These are phyloP conservation scores for Bacterosira constricta DNA, from an alignment of 108 stramenopile species.

Conservation along the genomic window DNA sequence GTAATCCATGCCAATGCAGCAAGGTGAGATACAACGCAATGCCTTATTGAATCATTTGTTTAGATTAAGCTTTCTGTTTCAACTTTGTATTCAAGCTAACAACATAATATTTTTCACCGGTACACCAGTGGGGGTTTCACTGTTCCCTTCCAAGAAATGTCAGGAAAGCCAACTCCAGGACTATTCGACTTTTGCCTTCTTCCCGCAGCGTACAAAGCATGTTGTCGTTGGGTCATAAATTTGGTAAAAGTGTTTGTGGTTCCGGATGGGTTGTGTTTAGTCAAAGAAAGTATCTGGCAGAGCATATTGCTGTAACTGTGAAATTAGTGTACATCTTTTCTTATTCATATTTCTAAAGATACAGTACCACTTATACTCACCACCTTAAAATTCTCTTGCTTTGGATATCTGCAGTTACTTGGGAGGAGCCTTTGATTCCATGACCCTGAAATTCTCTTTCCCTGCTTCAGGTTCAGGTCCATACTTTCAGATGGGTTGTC, in stretches of 20 bases:
- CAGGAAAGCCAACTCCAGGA: slow-evolving; percentile 26
- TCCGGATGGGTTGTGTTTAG: slow-evolving; percentile 66
- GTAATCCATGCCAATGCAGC: slow-evolving; percentile 58
- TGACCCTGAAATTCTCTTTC: slow-evolving; percentile 59
- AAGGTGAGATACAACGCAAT: no score
- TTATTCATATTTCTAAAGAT: background rate
- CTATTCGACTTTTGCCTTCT: slow-evolving; percentile 60
- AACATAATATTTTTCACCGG: no score
- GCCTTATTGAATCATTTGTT: no score
- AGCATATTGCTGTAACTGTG: no score
- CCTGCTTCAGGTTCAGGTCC: slow-evolving; percentile 50
- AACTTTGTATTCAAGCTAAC: no score
- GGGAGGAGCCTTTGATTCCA: slow-evolving; percentile 47
- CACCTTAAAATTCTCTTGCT: background rate
- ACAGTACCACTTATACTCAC: no score
- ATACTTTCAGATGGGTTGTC: no score
- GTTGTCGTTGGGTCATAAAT: slow-evolving; percentile 61
- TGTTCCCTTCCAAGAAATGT: slow-evolving; percentile 55
- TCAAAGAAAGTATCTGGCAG: no score
- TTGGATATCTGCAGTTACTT: slow-evolving; percentile 32
- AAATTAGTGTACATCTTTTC: slow-evolving; percentile 6
- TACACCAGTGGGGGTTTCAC: slow-evolving; percentile 62
- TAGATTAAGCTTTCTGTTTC: no score
- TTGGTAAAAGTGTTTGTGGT: slow-evolving; percentile 59
- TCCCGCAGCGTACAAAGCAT: slow-evolving; percentile 54